Base-by-base conservation (phyloP, 495 filamentous ascomycete genomes). In the Filosporella fistucella region DNA sequence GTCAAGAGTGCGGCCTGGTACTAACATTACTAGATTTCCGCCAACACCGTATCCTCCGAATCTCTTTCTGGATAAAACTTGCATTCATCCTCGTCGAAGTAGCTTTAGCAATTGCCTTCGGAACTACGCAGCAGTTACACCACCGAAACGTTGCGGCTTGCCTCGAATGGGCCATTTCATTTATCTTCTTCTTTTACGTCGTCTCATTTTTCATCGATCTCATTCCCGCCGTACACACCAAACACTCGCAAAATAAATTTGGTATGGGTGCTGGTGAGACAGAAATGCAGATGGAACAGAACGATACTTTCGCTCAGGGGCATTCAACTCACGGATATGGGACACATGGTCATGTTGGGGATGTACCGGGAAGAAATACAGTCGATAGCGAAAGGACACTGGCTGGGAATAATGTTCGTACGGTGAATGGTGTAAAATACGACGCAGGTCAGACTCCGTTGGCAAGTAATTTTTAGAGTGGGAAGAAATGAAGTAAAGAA, bases 121-220 rank as follows among this genome's bases (percentile, higher is more conserved):
- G 67, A 17, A 63, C 67, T 2, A 57, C 48, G 11, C 47, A 62
- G 32, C 59, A 63, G 34, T 48, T 52, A 17, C 45, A 58, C 2
- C 36, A 57, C 0, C 60, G 59, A 45, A 73, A 78, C 59, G 55
- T 48, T 11, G 71, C 66, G 7, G 77, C 74, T 4, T 50, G 76
- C 21, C 52, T 80, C 17, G 85, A 88, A 65, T 96, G 91, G 91
- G 51, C 83, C 42, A 84, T 98, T 51, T 83, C 90, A 18, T 82
- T 97, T 55, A 71, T 96, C 51, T 98, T 95, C 68, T 90, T 84
- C 9, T 85, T 88, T 57, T 96, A 94, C 63, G 71, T 95, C 33
- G 76, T 95, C 38, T 89, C 86, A 30, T 97, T 95, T 69, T 78
- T 86, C 44, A 69, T 97, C 58, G 93, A 98, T 62, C 72, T 98